Base-by-base conservation (phyloP, 352 stramenopile species). In the Phytophthora pluvialis region DNA sequence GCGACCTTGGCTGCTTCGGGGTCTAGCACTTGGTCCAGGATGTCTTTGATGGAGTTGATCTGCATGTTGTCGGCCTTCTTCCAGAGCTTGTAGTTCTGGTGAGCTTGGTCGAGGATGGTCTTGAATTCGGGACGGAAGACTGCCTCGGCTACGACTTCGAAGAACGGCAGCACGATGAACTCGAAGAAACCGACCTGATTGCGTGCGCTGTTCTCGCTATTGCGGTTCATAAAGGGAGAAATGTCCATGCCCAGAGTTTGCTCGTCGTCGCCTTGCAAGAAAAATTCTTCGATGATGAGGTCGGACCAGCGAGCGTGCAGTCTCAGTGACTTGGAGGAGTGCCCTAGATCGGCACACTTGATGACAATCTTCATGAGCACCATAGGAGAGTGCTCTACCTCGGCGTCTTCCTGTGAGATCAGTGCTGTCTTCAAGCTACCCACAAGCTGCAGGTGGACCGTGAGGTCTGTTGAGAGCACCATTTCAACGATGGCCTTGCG, bases 221-320 rank as follows among this genome's bases (percentile, higher is more conserved):
- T 85, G 55, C 91, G 83, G 77, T 98, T 95, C 88, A 97, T 97
- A 57, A 98, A 97, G 4, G 93, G 94, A 45, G 81, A 97, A 32
- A 97, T 85, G 36, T 96, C 78, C 63, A 98, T 83, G 13, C 85
- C 86, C 0, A 96, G 57, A 31, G 81, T 78, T 49, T 97, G 93
- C 61, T 98, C 96, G 45, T 97, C 85, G 63, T 99, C 95, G 21
- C 95, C 96, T 68, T 98, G 96, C 44, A 88, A 71, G 64, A 98
- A 98, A 60, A 98, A 98, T 70, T 99, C 96, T 67, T 97, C 86
- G 42, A 98, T 91, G 46, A 98, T 96, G 25, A 95, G 63, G 53
- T 97, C 86, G 1, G 90, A 91, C 94, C 94, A 99, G 46, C 89
- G 80, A 28, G 89, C 85, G 52, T 93, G 83, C 5, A 98, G 63